Conservation (phyloP, 2,329 filamentous ascomycete genomes). For the Beauveria asiatica region DNA sequence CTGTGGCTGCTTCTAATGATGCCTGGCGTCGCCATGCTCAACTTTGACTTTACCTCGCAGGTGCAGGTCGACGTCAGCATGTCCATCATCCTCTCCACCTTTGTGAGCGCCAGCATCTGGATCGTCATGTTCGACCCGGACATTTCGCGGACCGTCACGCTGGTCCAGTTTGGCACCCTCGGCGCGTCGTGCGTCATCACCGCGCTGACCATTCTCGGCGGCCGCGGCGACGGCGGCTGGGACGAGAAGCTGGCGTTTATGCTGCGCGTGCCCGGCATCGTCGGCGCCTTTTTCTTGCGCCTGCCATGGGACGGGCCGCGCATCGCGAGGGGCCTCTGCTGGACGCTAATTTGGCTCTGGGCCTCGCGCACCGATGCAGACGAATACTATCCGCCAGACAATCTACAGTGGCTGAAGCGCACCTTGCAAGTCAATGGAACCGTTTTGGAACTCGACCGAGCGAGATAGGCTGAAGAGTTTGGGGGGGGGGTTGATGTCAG, state of each 20-base stretch:
- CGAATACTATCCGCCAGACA: neutral
- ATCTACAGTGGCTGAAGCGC: neutral
- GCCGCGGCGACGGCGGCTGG: neutral
- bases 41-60: conserved; percentile 4
- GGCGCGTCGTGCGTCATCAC: neutral
- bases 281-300: neutral
- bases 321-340: neutral
- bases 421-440: conserved; percentile 1
- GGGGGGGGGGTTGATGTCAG: neutral
- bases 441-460: neutral
- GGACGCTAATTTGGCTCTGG: neutral
- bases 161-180: conserved; percentile 2
- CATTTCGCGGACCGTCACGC: neutral
- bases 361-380: neutral
- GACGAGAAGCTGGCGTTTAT: neutral
- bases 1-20: neutral
- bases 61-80: neutral
- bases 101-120: conserved; percentile 2
- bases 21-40: conserved; percentile 1
- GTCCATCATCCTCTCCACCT: neutral
- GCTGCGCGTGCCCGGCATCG: neutral
- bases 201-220: neutral
- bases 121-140: conserved; percentile 4
- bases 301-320: conserved; percentile 2
- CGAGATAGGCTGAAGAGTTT: neutral